Conservation (phyloP, 2,329 filamentous ascomycete genomes). For the Piedraia hortae region DNA sequence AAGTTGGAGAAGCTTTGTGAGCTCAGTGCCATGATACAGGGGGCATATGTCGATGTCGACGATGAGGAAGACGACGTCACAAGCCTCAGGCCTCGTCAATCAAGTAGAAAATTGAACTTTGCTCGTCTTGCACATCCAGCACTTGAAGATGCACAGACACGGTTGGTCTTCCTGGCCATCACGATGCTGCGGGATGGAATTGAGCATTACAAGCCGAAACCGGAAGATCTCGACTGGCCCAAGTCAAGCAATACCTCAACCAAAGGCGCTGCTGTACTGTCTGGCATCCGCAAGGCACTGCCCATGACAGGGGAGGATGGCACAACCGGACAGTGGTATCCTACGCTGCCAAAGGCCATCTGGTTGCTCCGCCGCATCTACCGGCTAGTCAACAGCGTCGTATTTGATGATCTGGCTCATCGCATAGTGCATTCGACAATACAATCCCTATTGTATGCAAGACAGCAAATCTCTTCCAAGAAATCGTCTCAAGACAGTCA, state of each 20-base stretch:
- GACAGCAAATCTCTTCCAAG: constrained; percentile 33
- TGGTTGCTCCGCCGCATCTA: constrained; percentile 44
- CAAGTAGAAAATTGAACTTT: constrained; percentile 25
- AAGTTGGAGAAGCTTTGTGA: constrained; percentile 39
- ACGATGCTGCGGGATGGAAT: constrained; percentile 37
- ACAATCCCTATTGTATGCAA: constrained; percentile 50
- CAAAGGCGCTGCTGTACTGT: constrained; percentile 19
- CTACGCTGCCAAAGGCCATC: constrained; percentile 37
- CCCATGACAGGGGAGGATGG: constrained; percentile 8
- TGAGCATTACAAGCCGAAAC: constrained; percentile 34
- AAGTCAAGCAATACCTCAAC: constrained; percentile 10
- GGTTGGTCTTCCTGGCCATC: constrained; percentile 36
- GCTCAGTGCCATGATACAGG: constrained; percentile 36
- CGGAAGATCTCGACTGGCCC: constrained; percentile 38
- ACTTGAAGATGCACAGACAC: constrained; percentile 38
- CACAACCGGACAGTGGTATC: constrained; percentile 26
- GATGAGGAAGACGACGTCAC: constrained; percentile 21
- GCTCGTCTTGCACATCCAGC: constrained; percentile 32
- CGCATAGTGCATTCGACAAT: constrained; percentile 81
- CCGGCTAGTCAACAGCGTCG: constrained; percentile 37
- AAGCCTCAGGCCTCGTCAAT: constrained; percentile 2
- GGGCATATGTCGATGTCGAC: constrained; percentile 30
- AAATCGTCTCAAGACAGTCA: constrained; percentile 46
- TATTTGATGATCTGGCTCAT: constrained; percentile 46
- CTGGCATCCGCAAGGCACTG: constrained; percentile 19